These are phyloP conservation scores for Tylopilus sp. DNA, from an alignment of 1,284 basidiomycete genomes.

Conservation along the genomic window DNA sequence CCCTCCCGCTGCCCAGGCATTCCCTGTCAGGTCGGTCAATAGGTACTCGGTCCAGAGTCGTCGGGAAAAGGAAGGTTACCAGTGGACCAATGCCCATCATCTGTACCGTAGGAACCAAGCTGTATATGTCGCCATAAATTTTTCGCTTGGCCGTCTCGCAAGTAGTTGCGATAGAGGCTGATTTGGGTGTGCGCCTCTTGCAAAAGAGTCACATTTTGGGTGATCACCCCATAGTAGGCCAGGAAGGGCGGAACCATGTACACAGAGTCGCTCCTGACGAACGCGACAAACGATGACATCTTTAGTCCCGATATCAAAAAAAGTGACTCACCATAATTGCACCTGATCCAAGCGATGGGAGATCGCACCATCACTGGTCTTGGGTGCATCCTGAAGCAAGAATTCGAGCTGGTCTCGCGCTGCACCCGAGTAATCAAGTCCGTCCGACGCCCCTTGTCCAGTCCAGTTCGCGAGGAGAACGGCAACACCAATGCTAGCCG, in stretches of 20 bases:
- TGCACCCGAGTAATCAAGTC: conserved; percentile 60
- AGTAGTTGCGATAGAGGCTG: conserved; percentile 66
- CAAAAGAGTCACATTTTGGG: conserved; percentile 65
- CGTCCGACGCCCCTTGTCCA: conserved; percentile 35
- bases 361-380: conserved; percentile 72
- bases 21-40: conserved; percentile 45
- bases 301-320: neutral
- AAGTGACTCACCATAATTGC: conserved; percentile 57
- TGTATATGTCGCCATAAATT: conserved; percentile 71
- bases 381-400: conserved; percentile 63
- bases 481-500: conserved; percentile 77
- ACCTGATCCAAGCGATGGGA: conserved; percentile 68
- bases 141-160: conserved; percentile 46
- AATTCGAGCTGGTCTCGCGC: conserved; percentile 71
- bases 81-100: conserved; percentile 72
- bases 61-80: conserved; percentile 39
- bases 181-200: conserved; percentile 76
- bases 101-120: conserved; percentile 47
- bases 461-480: conserved; percentile 80
- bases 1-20: conserved; percentile 83
- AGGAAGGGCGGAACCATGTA: conserved; percentile 94
- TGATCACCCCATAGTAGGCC: conserved; percentile 80
- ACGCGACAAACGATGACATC: neutral
- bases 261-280: conserved; percentile 65
- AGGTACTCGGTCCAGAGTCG: neutral